Evolutionary conservation across 2,329 filamentous ascomycete species (phyloP).

Genomic region (Ceratocystis huliohia): DNA sequence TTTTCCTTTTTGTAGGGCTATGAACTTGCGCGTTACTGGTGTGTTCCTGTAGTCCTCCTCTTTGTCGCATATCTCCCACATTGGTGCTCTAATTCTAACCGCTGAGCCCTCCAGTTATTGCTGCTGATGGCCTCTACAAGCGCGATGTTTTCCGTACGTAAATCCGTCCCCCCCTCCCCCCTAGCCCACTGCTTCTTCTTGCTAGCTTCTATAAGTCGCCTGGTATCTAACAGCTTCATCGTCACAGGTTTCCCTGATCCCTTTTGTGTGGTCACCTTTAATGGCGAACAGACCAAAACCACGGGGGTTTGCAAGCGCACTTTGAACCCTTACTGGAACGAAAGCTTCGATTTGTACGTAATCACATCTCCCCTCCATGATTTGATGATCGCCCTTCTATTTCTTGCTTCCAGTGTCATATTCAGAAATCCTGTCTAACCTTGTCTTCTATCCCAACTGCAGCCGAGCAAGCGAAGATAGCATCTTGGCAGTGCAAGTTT

Average conservation of each 20-base stretch:
- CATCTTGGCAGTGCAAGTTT: constrained; percentile 94
- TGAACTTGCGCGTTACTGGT: constrained; percentile 92
- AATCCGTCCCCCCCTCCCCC: background rate
- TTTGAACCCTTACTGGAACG: constrained; percentile 99
- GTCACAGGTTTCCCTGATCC: constrained; percentile 85
- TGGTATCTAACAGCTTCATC: background rate
- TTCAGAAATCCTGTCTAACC: background rate
- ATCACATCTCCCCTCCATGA: too few species aligned
- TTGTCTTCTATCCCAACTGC: constrained; percentile 20
- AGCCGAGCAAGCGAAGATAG: constrained; percentile 89
- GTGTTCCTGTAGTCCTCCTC: constrained; percentile 30
- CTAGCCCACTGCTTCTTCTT: too few species aligned
- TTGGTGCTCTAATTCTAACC: constrained; percentile 4
- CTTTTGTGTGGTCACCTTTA: constrained; percentile 92
- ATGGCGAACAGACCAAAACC: constrained; percentile 97
- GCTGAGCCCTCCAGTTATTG: constrained; percentile 60
- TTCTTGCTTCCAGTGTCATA: background rate
- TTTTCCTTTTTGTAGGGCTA: constrained; percentile 42
- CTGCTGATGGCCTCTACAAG: constrained; percentile 96
- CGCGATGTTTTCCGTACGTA: constrained; percentile 94
- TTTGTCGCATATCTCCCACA: background rate
- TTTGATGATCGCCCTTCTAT: constrained; percentile 26
- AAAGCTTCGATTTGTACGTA: constrained; percentile 87
- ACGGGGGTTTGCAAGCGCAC: constrained; percentile 95
- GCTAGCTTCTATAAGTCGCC: too few species aligned